phyloP scores from a whole-genome alignment of 495 filamentous ascomycete genomes.

The Podospora comata region DNA sequence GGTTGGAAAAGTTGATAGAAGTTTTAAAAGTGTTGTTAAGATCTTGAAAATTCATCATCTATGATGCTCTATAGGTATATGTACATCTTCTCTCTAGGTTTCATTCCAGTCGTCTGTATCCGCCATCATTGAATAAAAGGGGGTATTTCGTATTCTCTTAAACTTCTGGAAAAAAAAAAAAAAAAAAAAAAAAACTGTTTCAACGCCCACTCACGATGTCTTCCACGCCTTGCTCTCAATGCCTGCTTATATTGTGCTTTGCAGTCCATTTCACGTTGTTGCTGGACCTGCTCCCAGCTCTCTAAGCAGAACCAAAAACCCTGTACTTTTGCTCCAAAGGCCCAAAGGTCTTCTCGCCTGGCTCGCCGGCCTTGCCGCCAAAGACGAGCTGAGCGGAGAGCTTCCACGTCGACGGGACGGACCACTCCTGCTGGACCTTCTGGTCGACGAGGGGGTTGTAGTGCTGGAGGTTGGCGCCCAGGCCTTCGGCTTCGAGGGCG shows the following conservation, averaged over 20 bases:
- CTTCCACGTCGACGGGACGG: slow-evolving; percentile 57
- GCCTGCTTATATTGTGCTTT: no score
- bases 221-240: no score
- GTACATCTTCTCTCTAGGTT: neutral
- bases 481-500: slow-evolving; percentile 63
- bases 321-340: slow-evolving; percentile 55
- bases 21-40: neutral
- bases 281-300: no score
- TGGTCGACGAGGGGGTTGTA: slow-evolving; percentile 66
- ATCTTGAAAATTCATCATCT: neutral
- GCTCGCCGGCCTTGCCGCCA: slow-evolving; percentile 50
- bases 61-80: neutral
- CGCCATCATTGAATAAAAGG: no score
- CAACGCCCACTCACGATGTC: no score
- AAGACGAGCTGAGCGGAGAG: slow-evolving; percentile 61
- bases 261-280: no score
- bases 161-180: no score
- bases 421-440: slow-evolving; percentile 56
- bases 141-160: no score
- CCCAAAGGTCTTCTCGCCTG: slow-evolving; percentile 53
- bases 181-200: no score
- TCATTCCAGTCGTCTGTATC: neutral
- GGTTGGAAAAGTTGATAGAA: neutral
- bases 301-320: slow-evolving; percentile 41
- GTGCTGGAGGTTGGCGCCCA: slow-evolving; percentile 73